Evolutionary conservation across 495 filamentous ascomycete species (phyloP), one percentile per base, ranked within the genome.

Genomic region (Xylaria curta): DNA sequence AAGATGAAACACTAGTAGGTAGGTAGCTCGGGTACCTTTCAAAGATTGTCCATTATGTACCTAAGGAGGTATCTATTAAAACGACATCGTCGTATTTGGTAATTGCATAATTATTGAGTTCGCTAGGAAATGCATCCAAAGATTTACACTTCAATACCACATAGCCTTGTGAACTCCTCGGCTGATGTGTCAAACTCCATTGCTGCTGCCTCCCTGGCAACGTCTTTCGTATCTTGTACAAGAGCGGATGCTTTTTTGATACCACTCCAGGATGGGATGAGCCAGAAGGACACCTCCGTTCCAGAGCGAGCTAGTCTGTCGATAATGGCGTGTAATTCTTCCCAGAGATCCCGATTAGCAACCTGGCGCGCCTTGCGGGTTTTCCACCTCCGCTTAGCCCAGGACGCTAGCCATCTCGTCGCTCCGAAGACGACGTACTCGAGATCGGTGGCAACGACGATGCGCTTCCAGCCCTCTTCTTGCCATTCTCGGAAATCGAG

Each of bases 401-500:
- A 88, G 24, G 73, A 71, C 26, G 76, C 72, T 12, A 87, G 62
- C 80, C 81, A 84, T 58, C 78, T 72, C 3, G 83, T 85, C 15
- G 83, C 78, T 8, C 84, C 81, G 24, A 76, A 71, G 38, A 80
- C 81, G 1, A 88, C 73, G 62, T 87, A 87, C 66, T 81, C 79
- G 2, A 83, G 84, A 67, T 88, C 84, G 0, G 84, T 83, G 56
- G 82, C 80, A 46, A 89, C 75, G 8, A 87, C 80, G 4, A 89
- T 72, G 0, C 80, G 72, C 26, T 74, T 73, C 77, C 81, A 84
- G 0, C 82, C 81, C 73, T 85, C 84, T 28, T 69, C 71, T 46
- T 69, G 67, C 84, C 84, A 85, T 49, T 68, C 68, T 5, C 81
- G 74, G 66, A 80, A 80, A 49, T 81, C 71, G 38, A 86, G 75